These are phyloP conservation scores for Cinchona pubescens DNA, from an alignment of 257 asterid genomes.

Conservation along the genomic window DNA sequence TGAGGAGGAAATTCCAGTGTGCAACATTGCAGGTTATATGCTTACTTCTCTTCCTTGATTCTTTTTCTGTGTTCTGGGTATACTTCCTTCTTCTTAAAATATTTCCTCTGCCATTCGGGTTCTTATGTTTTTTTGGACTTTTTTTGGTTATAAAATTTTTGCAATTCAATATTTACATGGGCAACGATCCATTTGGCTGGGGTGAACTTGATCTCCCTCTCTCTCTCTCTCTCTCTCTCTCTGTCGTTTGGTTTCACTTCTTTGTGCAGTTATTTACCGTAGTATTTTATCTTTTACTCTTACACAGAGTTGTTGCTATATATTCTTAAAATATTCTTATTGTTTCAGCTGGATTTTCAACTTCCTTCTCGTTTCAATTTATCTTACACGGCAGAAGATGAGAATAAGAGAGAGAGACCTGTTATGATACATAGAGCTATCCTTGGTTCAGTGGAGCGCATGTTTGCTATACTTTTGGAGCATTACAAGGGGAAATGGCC, in stretches of 20 bases:
- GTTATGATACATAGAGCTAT: conserved; percentile 97
- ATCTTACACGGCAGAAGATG: conserved; percentile 94
- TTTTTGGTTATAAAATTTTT: neutral
- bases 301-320: neutral
- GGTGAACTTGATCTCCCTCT: neutral
- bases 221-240: neutral
- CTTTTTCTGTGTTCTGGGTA: conserved; percentile 11
- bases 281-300: conserved; percentile 3
- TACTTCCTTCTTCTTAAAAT: neutral
- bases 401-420: conserved; percentile 83
- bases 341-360: conserved; percentile 95
- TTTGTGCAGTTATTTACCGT: neutral
- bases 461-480: conserved; percentile 94
- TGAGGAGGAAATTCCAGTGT: conserved; percentile 94
- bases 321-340: conserved; percentile 21
- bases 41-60: conserved; percentile 1
- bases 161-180: neutral
- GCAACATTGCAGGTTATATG: conserved; percentile 85
- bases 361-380: conserved; percentile 90
- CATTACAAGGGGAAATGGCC: conserved; percentile 99
- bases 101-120: neutral
- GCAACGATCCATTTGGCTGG: neutral
- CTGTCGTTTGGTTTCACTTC: neutral
- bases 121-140: neutral
- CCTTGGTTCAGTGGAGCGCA: conserved; percentile 95